Conservation (phyloP, 2,329 filamentous ascomycete species). For the Pleoardoris graminearum region DNA sequence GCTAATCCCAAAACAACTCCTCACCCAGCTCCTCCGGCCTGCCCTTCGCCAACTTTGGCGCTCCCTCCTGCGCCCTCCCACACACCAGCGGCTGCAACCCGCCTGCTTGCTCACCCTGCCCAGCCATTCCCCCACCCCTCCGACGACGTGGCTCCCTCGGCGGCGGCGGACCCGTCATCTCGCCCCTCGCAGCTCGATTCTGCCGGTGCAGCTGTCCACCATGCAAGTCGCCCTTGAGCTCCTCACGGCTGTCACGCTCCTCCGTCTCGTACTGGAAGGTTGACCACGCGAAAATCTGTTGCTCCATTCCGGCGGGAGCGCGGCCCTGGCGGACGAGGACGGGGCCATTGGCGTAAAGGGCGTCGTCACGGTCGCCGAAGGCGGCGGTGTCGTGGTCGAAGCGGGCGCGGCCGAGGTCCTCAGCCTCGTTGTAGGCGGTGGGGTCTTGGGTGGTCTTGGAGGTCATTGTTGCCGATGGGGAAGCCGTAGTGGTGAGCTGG, state of each 20-base stretch:
- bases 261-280: constrained; percentile 31
- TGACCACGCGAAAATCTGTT: constrained; percentile 35
- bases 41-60: constrained; percentile 34
- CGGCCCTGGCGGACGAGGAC: constrained; percentile 25
- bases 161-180: background rate
- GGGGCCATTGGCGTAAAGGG: constrained; percentile 19
- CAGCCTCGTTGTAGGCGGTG: constrained; percentile 21
- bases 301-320: constrained; percentile 31
- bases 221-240: constrained; percentile 41
- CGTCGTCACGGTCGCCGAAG: constrained; percentile 31
- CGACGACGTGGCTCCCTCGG: constrained; percentile 5
- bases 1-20: constrained; percentile 35
- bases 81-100: background rate
- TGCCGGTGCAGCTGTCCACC: constrained; percentile 39
- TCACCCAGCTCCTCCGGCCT: constrained; percentile 32
- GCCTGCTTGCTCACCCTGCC: background rate
- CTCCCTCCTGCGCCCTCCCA: constrained; percentile 18
- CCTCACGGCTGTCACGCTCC: constrained; percentile 30
- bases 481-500: background rate
- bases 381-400: constrained; percentile 39
- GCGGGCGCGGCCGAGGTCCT: constrained; percentile 34
- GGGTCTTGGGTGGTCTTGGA: background rate
- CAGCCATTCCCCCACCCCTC: constrained; percentile 1
- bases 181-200: constrained; percentile 31
- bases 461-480: background rate